Base-by-base conservation (phyloP, 352 stramenopile genomes). In the Phytophthora gonapodyides region DNA sequence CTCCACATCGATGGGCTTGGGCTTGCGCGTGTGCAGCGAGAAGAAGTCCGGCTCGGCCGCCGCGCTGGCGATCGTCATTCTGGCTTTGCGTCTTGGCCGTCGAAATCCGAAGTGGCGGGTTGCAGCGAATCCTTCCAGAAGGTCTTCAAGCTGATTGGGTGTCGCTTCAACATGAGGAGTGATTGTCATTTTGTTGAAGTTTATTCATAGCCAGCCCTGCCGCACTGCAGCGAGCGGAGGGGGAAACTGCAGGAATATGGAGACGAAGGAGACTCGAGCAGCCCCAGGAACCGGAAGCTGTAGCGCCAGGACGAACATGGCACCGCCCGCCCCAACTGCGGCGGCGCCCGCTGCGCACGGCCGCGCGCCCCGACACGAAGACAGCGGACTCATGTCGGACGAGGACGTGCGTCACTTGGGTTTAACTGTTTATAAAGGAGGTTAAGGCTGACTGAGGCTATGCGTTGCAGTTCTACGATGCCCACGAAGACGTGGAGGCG, bases 1-100 rank as follows among this genome's bases (percentile, higher is more conserved):
- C 33, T 96, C 85, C 56, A 97, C 77, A 19, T 87, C 75, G 35
- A 96, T 81, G 7, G 76, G 59, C 54, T 82, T 85, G 48, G 67
- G 76, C 66, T 86, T 89, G 61, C 82, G 81, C 44, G 65, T 89
- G 51, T 94, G 78, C 17, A 94, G 73, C 48, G 76, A 82, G 67
- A 92, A 94, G 64, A 78, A 92, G 62, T 94, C 84, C 16, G 85
- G 70, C 35, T 86, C 73, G 2, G 45, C 44, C 6, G 57, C 27
- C 8, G 27, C 48, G 11, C 56, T 58, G 27, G 59, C 46, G 37
- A 80, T 71, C 45, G 74, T 78, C 77, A 87, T 87, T 34, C 17
- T 51, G 12, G 7, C 30, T 30, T 30, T 6, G 33, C 35, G 3
- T 17, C 35, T 12, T 51, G 36, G 37, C 1, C n/a, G 30, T 47